A percentile compares a stretch with the other conserved stretches of the same genome.
Conservation (phyloP, 805 yeast species). For the Sugiyamaella americana region DNA sequence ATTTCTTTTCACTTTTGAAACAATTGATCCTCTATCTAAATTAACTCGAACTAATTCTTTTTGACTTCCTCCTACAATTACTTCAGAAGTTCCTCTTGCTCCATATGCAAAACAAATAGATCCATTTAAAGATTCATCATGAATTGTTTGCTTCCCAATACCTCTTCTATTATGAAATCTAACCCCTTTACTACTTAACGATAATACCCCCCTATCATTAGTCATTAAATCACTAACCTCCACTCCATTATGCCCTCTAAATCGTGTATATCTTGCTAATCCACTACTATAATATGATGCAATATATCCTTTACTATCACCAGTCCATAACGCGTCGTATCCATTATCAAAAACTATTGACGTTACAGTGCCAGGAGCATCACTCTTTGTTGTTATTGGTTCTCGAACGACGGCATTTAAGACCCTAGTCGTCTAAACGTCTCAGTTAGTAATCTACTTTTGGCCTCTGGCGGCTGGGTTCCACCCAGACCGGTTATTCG, state of each 20-base stretch:
- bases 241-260: slow-evolving; percentile 20
- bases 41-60: slow-evolving; percentile 30
- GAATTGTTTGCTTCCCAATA: slow-evolving; percentile 34
- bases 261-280: slow-evolving; percentile 52
- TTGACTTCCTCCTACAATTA: slow-evolving; percentile 30
- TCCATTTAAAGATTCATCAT: slow-evolving; percentile 25
- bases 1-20: slow-evolving; percentile 12
- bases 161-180: slow-evolving; percentile 56
- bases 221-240: slow-evolving; percentile 46
- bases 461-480: too few species aligned
- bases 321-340: slow-evolving; percentile 81
- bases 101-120: slow-evolving; percentile 26
- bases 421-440: too few species aligned
- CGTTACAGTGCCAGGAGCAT: slow-evolving; percentile 18
- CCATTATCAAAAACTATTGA: slow-evolving; percentile 54
- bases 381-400: too few species aligned
- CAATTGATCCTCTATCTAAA: slow-evolving; percentile 33
- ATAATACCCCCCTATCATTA: slow-evolving; percentile 51
- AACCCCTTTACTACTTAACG: slow-evolving; percentile 48
- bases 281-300: slow-evolving; percentile 41
- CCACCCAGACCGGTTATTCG: too few species aligned
- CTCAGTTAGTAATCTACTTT: too few species aligned
- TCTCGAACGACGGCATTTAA: too few species aligned
- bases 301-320: slow-evolving; percentile 50
- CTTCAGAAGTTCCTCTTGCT: slow-evolving; percentile 28